Evolutionary conservation across 805 yeast genomes (phyloP).

Genomic region (Starmerella khaoyaiensis): DNA sequence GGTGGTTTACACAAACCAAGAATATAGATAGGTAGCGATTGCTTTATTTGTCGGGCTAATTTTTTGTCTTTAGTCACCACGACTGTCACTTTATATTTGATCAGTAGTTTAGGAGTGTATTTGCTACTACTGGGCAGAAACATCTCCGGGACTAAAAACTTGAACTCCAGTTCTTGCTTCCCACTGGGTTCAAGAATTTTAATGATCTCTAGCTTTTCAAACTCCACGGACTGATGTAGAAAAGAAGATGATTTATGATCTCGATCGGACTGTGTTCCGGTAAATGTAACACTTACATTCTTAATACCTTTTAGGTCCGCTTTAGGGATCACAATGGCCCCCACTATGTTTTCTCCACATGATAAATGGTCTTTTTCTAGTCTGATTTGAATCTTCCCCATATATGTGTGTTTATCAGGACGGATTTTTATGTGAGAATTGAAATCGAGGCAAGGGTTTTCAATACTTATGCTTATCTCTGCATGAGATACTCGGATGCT

Average conservation of each 20-base stretch:
- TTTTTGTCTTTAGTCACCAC: neutral
- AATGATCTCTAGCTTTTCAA: too few species aligned
- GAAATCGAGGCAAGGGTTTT: too few species aligned
- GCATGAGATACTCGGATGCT: too few species aligned
- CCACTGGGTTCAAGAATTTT: neutral
- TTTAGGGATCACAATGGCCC: neutral
- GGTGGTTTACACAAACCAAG: neutral
- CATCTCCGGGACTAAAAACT: neutral
- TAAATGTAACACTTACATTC: too few species aligned
- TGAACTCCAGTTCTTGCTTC: neutral
- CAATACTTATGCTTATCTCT: too few species aligned
- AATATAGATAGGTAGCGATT: neutral
- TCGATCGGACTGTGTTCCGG: too few species aligned
- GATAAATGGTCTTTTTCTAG: neutral
- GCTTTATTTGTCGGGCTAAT: neutral
- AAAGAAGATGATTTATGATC: too few species aligned
- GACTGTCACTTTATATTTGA: neutral
- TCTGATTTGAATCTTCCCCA: too few species aligned
- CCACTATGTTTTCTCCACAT: neutral
- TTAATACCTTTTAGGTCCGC: neutral
- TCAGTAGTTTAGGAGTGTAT: neutral
- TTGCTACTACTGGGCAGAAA: neutral
- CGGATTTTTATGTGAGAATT: too few species aligned
- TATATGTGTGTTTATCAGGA: too few species aligned
- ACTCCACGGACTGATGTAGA: too few species aligned